A percentile compares a stretch with the other conserved stretches of the same genome.
phyloP scores from a whole-genome alignment of 768 basidiomycete genomes.

The Hortiboletus campestris region DNA sequence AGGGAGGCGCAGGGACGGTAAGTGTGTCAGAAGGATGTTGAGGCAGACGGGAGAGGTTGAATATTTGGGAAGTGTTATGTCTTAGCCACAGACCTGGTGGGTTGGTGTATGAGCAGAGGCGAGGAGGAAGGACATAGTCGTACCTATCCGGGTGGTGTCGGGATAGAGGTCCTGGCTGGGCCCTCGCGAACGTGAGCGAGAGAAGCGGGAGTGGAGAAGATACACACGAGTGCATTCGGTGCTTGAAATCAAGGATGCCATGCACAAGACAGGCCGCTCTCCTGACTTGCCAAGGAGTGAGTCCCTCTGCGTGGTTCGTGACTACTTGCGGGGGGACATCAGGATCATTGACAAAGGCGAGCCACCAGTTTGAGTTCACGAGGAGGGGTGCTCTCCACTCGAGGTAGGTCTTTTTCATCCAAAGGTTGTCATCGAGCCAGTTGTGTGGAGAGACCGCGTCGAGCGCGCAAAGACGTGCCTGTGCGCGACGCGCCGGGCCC shows the following conservation, averaged over 20 bases:
- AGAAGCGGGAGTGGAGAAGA: background rate
- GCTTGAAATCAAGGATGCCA: constrained; percentile 72
- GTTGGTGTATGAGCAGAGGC: background rate
- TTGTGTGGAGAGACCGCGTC: constrained; percentile 83
- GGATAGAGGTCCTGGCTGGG: constrained; percentile 66
- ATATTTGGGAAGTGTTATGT: constrained; percentile 57
- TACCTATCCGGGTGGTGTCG: constrained; percentile 71
- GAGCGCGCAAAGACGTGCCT: constrained; percentile 51
- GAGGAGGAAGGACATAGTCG: background rate
- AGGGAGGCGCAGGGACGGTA: constrained; percentile 41
- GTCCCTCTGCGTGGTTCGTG: constrained; percentile 27
- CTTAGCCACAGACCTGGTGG: constrained; percentile 61
- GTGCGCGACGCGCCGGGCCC: constrained; percentile 16
- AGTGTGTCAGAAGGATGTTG: constrained; percentile 61
- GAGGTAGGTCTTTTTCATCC: constrained; percentile 85
- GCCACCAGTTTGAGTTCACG: constrained; percentile 96
- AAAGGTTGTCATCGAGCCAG: constrained; percentile 94
- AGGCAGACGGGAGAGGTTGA: constrained; percentile 79
- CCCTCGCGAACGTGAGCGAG: constrained; percentile 6
- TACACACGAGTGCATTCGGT: constrained; percentile 58
- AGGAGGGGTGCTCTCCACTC: constrained; percentile 84
- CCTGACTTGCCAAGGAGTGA: constrained; percentile 82
- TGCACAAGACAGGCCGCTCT: constrained; percentile 80
- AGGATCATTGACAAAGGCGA: constrained; percentile 76
- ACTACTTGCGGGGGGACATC: constrained; percentile 47